These are phyloP conservation scores for Crithidia sp. DNA, from an alignment of 208 protist species.

Conservation along the genomic window DNA sequence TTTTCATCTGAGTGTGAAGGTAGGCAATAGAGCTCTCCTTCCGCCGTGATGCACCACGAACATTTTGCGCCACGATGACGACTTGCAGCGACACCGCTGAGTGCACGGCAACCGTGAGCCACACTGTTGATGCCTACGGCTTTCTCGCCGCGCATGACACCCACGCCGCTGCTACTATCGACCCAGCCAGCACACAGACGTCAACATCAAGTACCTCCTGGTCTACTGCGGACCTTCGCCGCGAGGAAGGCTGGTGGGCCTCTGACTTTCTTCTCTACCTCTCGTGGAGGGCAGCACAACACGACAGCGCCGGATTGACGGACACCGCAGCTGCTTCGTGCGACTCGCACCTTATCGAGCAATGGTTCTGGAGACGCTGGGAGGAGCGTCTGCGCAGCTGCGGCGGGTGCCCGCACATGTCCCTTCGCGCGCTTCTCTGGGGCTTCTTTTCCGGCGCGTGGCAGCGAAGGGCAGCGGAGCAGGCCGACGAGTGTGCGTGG, in stretches of 20 bases:
- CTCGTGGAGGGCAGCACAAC: constrained; percentile 7
- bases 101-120: too few relatives aligned
- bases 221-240: background rate
- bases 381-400: constrained; percentile 12
- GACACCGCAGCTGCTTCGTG: background rate
- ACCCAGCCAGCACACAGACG: too few relatives aligned
- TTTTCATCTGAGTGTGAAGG: too few relatives aligned
- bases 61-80: too few relatives aligned
- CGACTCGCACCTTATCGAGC: background rate
- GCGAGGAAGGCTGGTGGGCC: constrained; percentile 22
- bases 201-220: background rate
- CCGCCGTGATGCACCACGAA: too few relatives aligned
- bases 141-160: background rate
- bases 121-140: background rate
- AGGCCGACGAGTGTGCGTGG: constrained; percentile 5
- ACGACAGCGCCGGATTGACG: background rate
- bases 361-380: constrained; percentile 27
- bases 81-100: too few relatives aligned
- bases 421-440: constrained; percentile 43
- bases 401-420: constrained; percentile 29
- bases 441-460: constrained; percentile 52
- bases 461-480: constrained; percentile 27
- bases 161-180: background rate
- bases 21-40: too few relatives aligned
- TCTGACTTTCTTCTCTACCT: constrained; percentile 20